Conservation (phyloP, 2,329 filamentous ascomycete genomes). For the Sarocladium brachiariae region DNA sequence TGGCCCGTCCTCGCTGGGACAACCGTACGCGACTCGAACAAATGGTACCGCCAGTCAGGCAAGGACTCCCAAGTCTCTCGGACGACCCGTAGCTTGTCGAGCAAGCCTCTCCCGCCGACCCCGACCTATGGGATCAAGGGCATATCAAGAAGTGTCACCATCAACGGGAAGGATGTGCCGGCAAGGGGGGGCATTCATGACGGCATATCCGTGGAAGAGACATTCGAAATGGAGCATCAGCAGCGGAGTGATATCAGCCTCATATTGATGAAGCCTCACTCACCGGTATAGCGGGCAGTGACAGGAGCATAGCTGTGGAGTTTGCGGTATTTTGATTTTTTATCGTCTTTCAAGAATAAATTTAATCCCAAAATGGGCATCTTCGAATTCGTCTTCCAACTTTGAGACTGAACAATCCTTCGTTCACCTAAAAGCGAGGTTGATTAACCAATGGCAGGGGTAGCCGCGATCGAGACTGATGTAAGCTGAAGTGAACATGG, state of each 20-base stretch:
- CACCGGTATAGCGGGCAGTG: background rate
- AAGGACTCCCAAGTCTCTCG: background rate
- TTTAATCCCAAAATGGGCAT: too few species aligned
- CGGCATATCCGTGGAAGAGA: background rate
- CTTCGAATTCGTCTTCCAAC: too few species aligned
- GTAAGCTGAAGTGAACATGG: too few species aligned
- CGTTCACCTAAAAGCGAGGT: too few species aligned
- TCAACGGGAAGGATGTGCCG: background rate
- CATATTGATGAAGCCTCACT: conserved; percentile 3
- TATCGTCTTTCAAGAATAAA: too few species aligned
- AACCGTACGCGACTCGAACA: background rate
- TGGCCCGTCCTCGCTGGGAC: conserved; percentile 10
- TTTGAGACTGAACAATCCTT: too few species aligned
- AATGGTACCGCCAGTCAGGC: background rate
- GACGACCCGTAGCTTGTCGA: background rate
- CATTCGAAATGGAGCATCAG: background rate
- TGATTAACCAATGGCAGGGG: too few species aligned
- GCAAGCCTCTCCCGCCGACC: background rate
- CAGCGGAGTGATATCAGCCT: conserved; percentile 3
- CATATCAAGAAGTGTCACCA: background rate
- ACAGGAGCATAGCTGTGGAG: too few species aligned
- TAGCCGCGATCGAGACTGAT: too few species aligned
- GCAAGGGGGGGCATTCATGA: too few species aligned
- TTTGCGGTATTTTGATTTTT: too few species aligned
- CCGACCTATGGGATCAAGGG: background rate